These are phyloP conservation scores for Thielaviopsis euricoi DNA, from an alignment of 2,329 filamentous ascomycete genomes.

Conservation along the genomic window DNA sequence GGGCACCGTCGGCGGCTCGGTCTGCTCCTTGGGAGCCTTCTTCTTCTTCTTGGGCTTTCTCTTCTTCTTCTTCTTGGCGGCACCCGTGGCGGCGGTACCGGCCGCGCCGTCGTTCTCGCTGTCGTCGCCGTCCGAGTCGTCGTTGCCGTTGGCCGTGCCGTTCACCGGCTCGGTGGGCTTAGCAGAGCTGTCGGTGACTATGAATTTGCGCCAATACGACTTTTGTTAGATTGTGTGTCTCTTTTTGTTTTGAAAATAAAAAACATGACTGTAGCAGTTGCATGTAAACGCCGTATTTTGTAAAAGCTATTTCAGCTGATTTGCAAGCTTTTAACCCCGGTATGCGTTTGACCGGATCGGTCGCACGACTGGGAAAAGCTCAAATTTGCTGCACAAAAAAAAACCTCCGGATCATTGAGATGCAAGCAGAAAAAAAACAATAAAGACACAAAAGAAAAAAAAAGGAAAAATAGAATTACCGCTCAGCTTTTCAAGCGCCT, in stretches of 20 bases:
- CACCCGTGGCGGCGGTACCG: slow-evolving; percentile 1
- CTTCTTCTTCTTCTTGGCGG: slow-evolving; percentile 63
- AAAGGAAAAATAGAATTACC: slow-evolving; percentile 11
- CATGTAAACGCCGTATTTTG: too few species aligned
- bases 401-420: neutral
- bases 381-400: too few species aligned
- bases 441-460: neutral
- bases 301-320: too few species aligned
- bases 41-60: slow-evolving; percentile 63
- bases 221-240: neutral
- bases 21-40: slow-evolving; percentile 52
- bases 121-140: slow-evolving; percentile 33
- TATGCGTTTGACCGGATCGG: too few species aligned
- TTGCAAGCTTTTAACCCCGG: too few species aligned
- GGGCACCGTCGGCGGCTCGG: slow-evolving; percentile 58
- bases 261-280: too few species aligned
- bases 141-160: slow-evolving; percentile 21
- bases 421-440: neutral
- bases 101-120: slow-evolving; percentile 5
- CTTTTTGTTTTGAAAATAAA: too few species aligned
- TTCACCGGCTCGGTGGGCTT: slow-evolving; percentile 18
- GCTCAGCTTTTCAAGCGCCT: slow-evolving; percentile 17
- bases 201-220: neutral
- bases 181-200: slow-evolving; percentile 20
- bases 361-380: too few species aligned